Conservation (phyloP, 352 stramenopile genomes). For the Phytophthora lateralis region DNA sequence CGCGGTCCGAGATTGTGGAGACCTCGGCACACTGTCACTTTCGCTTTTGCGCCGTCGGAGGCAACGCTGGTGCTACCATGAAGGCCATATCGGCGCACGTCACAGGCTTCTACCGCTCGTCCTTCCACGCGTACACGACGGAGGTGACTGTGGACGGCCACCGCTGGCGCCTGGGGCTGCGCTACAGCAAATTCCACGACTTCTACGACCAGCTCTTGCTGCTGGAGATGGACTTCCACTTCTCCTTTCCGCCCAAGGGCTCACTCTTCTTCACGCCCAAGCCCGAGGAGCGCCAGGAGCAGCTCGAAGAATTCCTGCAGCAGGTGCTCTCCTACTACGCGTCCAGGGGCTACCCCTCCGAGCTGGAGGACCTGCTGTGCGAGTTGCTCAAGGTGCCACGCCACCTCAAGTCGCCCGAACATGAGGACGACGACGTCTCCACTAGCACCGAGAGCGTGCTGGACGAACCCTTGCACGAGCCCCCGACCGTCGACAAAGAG, state of each 20-base stretch:
- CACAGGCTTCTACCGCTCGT: constrained; percentile 49
- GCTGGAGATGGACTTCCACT: constrained; percentile 48
- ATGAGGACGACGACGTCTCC: constrained; percentile 37
- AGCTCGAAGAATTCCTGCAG: constrained; percentile 71
- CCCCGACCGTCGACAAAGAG: constrained; percentile 10
- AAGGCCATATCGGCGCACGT: constrained; percentile 48
- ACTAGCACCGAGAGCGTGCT: constrained; percentile 45
- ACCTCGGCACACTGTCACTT: constrained; percentile 14
- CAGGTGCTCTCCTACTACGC: constrained; percentile 49
- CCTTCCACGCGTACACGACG: constrained; percentile 65
- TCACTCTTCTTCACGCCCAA: constrained; percentile 68
- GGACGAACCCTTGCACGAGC: constrained; percentile 34
- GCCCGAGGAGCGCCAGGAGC: constrained; percentile 56
- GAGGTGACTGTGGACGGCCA: constrained; percentile 49
- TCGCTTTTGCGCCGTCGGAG: constrained; percentile 17
- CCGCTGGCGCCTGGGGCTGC: constrained; percentile 53
- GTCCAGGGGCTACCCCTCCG: constrained; percentile 27
- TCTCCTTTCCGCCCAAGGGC: constrained; percentile 69
- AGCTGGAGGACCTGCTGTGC: constrained; percentile 52
- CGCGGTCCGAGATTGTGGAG: background rate
- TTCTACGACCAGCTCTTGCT: constrained; percentile 59
- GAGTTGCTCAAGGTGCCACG: constrained; percentile 60
- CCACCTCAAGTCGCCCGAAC: constrained; percentile 36
- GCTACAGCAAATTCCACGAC: constrained; percentile 71
- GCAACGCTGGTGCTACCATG: constrained; percentile 16